phyloP scores from a whole-genome alignment of 1,284 basidiomycete species.

The Cutaneotrichosporon sp. region DNA sequence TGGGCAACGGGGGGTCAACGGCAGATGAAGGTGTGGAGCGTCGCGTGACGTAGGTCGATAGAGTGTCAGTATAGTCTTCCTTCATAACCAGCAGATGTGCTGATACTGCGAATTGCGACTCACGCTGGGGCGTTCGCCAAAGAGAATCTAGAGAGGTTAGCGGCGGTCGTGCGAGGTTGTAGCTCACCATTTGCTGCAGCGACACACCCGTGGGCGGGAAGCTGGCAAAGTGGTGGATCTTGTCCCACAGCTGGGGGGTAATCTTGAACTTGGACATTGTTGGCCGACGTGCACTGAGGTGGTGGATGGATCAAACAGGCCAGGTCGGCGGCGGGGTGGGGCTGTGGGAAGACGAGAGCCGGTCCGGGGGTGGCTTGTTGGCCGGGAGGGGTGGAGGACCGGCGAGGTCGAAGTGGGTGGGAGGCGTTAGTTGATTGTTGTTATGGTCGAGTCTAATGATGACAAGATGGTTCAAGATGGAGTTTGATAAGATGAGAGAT shows the following conservation, averaged over 20 bases:
- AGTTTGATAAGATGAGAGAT: neutral
- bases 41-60: neutral
- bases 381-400: neutral
- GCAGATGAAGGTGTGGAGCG: neutral
- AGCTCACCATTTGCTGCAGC: constrained; percentile 71
- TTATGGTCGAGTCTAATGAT: neutral
- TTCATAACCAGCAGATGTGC: neutral
- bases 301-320: neutral
- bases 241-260: constrained; percentile 79
- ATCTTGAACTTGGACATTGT: constrained; percentile 60
- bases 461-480: neutral
- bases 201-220: constrained; percentile 94
- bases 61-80: neutral
- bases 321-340: neutral
- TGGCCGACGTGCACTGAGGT: neutral
- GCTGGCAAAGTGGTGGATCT: constrained; percentile 88
- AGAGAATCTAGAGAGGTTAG: constrained; percentile 59
- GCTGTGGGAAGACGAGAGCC: constrained; percentile 7
- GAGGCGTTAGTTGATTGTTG: neutral
- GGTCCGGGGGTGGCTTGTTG: neutral
- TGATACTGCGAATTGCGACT: neutral
- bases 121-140: constrained; percentile 64
- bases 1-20: neutral
- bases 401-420: neutral
- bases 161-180: neutral